Conservation (phyloP, 495 filamentous ascomycete genomes). For the Aspergillus nidulans region DNA sequence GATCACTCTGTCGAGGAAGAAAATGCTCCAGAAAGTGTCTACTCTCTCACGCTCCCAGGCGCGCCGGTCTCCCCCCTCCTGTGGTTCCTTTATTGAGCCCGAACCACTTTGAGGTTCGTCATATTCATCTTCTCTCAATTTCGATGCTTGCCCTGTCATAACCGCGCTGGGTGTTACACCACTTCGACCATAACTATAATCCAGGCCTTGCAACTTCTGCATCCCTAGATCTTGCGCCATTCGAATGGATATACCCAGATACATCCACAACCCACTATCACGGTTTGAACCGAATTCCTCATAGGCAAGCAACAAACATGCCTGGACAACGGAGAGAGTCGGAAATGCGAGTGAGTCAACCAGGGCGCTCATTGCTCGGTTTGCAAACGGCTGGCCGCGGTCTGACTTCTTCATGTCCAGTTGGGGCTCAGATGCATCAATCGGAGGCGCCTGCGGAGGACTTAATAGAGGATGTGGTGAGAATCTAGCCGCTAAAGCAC, state of each 20-base stretch:
- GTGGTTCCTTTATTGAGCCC: constrained; percentile 18
- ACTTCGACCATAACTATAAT: constrained; percentile 56
- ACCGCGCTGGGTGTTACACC: constrained; percentile 51
- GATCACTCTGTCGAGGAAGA: constrained; percentile 79
- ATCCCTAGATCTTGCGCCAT: constrained; percentile 84
- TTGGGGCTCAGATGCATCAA: constrained; percentile 42
- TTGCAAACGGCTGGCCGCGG: constrained; percentile 67
- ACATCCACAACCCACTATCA: constrained; percentile 89
- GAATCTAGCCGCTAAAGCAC: constrained; percentile 75
- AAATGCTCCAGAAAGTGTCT: constrained; percentile 82
- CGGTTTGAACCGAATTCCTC: constrained; percentile 81
- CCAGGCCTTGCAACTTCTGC: constrained; percentile 70
- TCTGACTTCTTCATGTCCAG: constrained; percentile 41
- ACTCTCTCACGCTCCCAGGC: constrained; percentile 67
- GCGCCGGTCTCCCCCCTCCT: constrained; percentile 35
- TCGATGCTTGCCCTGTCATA: constrained; percentile 42
- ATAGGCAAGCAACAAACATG: constrained; percentile 76
- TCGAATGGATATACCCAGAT: constrained; percentile 75
- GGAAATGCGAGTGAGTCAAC: constrained; percentile 76
- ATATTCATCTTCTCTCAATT: constrained; percentile 40
- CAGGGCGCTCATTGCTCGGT: constrained; percentile 67
- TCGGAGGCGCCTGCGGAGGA: constrained; percentile 45
- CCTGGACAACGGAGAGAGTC: constrained; percentile 73
- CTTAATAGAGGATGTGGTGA: constrained; percentile 62
- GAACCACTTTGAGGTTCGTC: constrained; percentile 32